Conservation (phyloP, 306 rosid genomes). For the Cyclanthera cordifolia region DNA sequence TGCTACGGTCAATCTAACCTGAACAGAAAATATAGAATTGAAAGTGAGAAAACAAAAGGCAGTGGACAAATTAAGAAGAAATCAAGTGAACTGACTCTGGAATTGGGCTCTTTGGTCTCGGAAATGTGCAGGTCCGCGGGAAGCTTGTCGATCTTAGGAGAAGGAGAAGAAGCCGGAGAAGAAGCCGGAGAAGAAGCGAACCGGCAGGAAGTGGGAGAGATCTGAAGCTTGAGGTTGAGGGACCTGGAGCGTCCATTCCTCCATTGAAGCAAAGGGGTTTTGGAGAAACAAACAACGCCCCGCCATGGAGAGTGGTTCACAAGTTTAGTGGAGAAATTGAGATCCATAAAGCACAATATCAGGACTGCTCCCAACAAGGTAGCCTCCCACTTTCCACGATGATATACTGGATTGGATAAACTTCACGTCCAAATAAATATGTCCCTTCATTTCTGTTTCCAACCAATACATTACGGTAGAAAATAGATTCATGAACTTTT, state of each 20-base stretch:
- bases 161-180: conserved; percentile 37
- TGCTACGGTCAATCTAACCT: conserved; percentile 70
- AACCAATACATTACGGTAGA: no score
- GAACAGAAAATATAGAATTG: conserved; percentile 8
- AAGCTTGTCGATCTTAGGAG: conserved; percentile 36
- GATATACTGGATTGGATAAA: no score
- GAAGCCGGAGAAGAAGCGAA: conserved; percentile 33
- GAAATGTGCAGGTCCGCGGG: conserved; percentile 54
- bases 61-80: background rate
- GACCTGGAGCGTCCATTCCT: conserved; percentile 14
- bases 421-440: no score
- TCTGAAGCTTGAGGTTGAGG: no score
- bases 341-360: no score
- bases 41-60: background rate
- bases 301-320: conserved; percentile 25
- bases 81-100: conserved; percentile 42
- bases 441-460: no score
- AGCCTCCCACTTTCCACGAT: no score
- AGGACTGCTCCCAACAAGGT: no score
- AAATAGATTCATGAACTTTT: no score
- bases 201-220: conserved; percentile 16
- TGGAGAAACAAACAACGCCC: conserved; percentile 14
- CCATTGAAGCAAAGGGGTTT: conserved; percentile 7
- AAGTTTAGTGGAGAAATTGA: conserved; percentile 27
- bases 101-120: conserved; percentile 49